Evolutionary conservation across 805 yeast species (phyloP).

Genomic region (Saccharomycopsis javanensis): DNA sequence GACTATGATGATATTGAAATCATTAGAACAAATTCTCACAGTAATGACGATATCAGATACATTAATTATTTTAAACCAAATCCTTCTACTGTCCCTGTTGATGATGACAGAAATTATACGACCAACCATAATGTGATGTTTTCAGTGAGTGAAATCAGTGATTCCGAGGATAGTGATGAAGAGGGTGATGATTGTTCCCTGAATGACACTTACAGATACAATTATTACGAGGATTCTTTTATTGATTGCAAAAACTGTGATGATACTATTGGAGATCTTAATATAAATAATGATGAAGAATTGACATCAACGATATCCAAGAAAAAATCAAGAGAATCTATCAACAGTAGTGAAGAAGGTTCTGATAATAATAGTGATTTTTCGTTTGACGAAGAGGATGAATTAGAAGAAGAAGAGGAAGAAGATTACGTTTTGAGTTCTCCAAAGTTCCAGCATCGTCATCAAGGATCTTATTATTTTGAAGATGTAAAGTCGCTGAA

Average conservation of each 20-base stretch:
- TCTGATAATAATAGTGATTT: constrained; percentile 23
- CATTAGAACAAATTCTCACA: constrained; percentile 4
- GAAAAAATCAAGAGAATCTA: constrained; percentile 18
- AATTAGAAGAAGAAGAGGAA: neutral
- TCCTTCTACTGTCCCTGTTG: neutral
- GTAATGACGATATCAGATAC: neutral
- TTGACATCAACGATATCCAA: neutral
- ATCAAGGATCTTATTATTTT: neutral
- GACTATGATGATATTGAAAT: constrained; percentile 8
- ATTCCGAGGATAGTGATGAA: constrained; percentile 5
- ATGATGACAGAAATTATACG: neutral
- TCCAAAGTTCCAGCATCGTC: neutral
- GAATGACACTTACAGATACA: neutral
- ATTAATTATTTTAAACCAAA: constrained; percentile 1
- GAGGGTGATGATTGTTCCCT: neutral
- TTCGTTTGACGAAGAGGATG: neutral
- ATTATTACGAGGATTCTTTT: neutral
- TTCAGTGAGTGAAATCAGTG: constrained; percentile 5
- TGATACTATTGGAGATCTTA: neutral
- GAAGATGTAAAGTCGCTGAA: neutral
- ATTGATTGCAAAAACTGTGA: neutral
- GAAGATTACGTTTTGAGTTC: constrained; percentile 7
- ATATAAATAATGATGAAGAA: neutral
- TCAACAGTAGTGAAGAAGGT: constrained; percentile 8
- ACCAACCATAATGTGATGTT: neutral